Evolutionary conservation across 1,284 basidiomycete species (phyloP).

Genomic region (Leccinum pachyderme): DNA sequence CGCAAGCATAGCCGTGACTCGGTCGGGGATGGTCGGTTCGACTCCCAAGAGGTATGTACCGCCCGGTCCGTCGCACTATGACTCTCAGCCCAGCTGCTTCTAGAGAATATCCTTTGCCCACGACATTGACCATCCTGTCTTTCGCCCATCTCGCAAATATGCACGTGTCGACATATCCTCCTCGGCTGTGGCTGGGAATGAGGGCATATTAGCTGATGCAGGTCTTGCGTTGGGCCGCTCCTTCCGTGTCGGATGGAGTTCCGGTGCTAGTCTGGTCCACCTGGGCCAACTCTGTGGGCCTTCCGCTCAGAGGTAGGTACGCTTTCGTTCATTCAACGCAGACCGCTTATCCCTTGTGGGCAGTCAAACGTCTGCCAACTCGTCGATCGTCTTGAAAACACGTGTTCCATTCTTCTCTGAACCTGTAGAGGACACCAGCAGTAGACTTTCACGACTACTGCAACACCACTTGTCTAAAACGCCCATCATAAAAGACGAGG

Average conservation of each 20-base stretch:
- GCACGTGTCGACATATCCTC: conserved; percentile 62
- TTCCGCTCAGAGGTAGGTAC: conserved; percentile 45
- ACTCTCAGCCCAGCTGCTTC: conserved; percentile 8
- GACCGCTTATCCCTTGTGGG: conserved; percentile 11
- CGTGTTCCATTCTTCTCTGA: conserved; percentile 43
- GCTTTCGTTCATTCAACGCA: conserved; percentile 7
- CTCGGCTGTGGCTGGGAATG: conserved; percentile 62
- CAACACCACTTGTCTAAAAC: conserved; percentile 80
- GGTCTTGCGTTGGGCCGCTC: conserved; percentile 85
- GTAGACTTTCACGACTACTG: conserved; percentile 65
- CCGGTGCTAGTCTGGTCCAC: conserved; percentile 75
- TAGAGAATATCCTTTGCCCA: conserved; percentile 78
- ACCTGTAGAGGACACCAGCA: conserved; percentile 37
- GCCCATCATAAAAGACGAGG: conserved; percentile 56
- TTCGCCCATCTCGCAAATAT: conserved; percentile 70
- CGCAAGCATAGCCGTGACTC: conserved; percentile 77
- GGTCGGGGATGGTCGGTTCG: conserved; percentile 63
- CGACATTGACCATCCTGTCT: conserved; percentile 59
- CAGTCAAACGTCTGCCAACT: conserved; percentile 55
- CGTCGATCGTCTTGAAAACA: conserved; percentile 52
- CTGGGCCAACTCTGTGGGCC: conserved; percentile 70
- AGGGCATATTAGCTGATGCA: conserved; percentile 73
- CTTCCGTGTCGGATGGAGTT: conserved; percentile 91
- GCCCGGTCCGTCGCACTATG: conserved; percentile 3
- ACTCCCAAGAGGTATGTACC: conserved; percentile 59